These are phyloP conservation scores for Phyllosticta capitalensis DNA, from an alignment of 2,329 filamentous ascomycete species.

Conservation along the genomic window DNA sequence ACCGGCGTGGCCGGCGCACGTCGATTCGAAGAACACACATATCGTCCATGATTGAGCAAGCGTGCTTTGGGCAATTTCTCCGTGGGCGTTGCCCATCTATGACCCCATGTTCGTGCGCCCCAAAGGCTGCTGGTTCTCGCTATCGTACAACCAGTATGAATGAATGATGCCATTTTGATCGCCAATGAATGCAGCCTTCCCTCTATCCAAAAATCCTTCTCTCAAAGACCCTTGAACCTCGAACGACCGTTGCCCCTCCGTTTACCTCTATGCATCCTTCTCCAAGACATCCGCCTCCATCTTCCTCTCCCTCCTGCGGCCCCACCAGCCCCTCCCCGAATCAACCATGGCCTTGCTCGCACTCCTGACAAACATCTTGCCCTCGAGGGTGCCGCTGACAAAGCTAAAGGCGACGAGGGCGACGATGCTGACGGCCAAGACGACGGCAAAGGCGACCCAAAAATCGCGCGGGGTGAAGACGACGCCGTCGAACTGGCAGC, in stretches of 20 bases:
- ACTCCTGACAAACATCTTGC: slow-evolving; percentile 42
- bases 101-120: too few relatives aligned
- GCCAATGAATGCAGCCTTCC: not conserved
- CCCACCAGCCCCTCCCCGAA: slow-evolving; percentile 3
- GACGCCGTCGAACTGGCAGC: slow-evolving; percentile 51
- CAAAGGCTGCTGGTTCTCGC: not conserved
- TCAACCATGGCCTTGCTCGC: slow-evolving; percentile 23
- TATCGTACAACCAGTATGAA: too few relatives aligned
- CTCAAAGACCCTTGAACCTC: too few relatives aligned
- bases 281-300: not conserved
- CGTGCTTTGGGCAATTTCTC: too few relatives aligned
- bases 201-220: not conserved
- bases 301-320: not conserved
- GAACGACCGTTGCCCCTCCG: too few relatives aligned
- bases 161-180: not conserved
- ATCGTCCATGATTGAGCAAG: too few relatives aligned
- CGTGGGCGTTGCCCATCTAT: too few relatives aligned
- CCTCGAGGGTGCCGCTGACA: slow-evolving; percentile 49
- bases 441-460: slow-evolving; percentile 58
- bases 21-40: too few relatives aligned
- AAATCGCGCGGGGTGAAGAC: slow-evolving; percentile 55
- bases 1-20: too few relatives aligned
- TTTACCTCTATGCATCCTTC: not conserved
- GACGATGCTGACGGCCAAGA: slow-evolving; percentile 50
- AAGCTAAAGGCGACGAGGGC: slow-evolving; percentile 49